phyloP scores from a whole-genome alignment of 805 yeast species.

The Helenozyma rhizophorensis region DNA sequence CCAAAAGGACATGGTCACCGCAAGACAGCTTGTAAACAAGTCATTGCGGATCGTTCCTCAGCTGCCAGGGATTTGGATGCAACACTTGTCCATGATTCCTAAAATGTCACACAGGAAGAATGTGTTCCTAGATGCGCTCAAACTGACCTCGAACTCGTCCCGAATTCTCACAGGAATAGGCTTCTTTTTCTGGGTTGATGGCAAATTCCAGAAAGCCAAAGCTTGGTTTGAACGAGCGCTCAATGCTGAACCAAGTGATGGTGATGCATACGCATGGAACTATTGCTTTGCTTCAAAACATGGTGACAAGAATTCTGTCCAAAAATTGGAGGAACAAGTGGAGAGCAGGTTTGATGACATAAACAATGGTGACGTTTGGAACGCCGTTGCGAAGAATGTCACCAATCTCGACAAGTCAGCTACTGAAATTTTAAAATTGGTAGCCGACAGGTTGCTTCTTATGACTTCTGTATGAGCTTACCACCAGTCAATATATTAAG shows the following conservation, averaged over 20 bases:
- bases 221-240: conserved; percentile 74
- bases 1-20: conserved; percentile 46
- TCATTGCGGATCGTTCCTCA: conserved; percentile 57
- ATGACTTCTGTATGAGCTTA: no score
- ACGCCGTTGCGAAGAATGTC: conserved; percentile 43
- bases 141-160: conserved; percentile 57
- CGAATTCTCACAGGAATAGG: conserved; percentile 63
- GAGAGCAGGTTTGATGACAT: conserved; percentile 30
- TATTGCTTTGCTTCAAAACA: conserved; percentile 21
- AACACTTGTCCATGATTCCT: conserved; percentile 44
- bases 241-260: conserved; percentile 50
- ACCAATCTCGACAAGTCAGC: conserved; percentile 40
- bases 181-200: conserved; percentile 58
- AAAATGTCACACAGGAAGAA: conserved; percentile 51
- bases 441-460: conserved; percentile 15
- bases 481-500: neutral
- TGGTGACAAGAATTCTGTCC: conserved; percentile 1
- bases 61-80: conserved; percentile 64
- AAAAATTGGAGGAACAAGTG: conserved; percentile 1
- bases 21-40: conserved; percentile 49
- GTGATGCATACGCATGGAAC: conserved; percentile 75
- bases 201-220: conserved; percentile 57
- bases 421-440: conserved; percentile 35
- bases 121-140: conserved; percentile 66
- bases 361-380: conserved; percentile 61